Base-by-base conservation (phyloP, 495 filamentous ascomycete genomes). In the Trichoderma asperelloides region DNA sequence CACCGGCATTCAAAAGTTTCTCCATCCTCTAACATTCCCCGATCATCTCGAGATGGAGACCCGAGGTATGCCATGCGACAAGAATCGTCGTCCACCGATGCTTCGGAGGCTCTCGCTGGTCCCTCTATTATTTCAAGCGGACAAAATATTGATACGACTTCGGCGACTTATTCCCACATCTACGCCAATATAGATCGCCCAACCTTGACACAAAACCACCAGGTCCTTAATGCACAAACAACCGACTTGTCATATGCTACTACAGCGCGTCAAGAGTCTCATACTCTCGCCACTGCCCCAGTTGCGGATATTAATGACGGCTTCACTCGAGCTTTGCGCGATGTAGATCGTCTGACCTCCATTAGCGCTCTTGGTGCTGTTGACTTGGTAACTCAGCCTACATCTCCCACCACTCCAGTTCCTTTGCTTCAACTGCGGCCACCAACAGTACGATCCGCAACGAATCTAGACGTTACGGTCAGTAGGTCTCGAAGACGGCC, bases 341-440 rank as follows among this genome's bases (percentile, higher is more conserved):
- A 97, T 73, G 82, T 84, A 45, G 94, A 97, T 71, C 87, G 94
- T 63, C 83, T 97, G 21, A 90, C 90, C 15, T 94, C 91, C 66
- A 95, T 96, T 86, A 77, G 91, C 39, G 88, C 92, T 2, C 85
- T 88, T 9, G 77, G 91, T 62, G 86, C 91, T 62, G 82, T 86
- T 2, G 88, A 88, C 25, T 79, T 92, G 64, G 84, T 87, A 28
- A 97, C 95, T 9, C 95, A 97, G 72, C 95, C 95, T 1, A 90
- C 92, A 65, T 97, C 94, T 12, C 95, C 95, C 0, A 96, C 93
- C 13, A 98, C 95, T 1, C 95, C 94, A 12, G 84, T 89, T 64
- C 90, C 90, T 47, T 88, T 87, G 0, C 76, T 80, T 1, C 81
- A 83, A 62, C 73, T 81, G 62, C 78, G 80, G 55, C 83, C 83